phyloP scores from a whole-genome alignment of 1,284 basidiomycete genomes.

The Hemileia vastatrix region DNA sequence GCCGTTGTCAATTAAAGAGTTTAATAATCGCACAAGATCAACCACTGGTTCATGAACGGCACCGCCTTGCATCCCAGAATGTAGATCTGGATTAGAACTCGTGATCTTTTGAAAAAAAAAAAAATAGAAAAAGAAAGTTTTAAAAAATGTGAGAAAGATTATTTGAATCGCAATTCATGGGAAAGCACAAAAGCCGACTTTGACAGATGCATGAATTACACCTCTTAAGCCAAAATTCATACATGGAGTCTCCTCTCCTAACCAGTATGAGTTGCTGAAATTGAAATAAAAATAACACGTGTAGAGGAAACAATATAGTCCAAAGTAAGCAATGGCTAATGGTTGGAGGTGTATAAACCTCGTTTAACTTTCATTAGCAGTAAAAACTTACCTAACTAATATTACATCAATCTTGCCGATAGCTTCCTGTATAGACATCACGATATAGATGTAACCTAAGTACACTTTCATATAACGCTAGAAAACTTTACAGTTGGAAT shows the following conservation, averaged over 20 bases:
- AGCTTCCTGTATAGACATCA: slow-evolving; percentile 50
- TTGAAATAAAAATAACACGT: neutral
- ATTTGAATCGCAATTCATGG: neutral
- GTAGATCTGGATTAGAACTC: slow-evolving; percentile 57
- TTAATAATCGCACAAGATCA: slow-evolving; percentile 74
- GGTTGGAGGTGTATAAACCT: too few relatives aligned
- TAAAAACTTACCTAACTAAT: slow-evolving; percentile 49
- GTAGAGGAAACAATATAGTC: slow-evolving; percentile 18
- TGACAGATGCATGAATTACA: slow-evolving; percentile 71
- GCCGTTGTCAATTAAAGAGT: slow-evolving; percentile 55
- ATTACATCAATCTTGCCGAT: slow-evolving; percentile 80
- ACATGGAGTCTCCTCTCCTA: slow-evolving; percentile 85
- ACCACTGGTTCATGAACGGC: slow-evolving; percentile 77
- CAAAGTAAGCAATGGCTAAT: too few relatives aligned
- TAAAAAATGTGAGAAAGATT: neutral
- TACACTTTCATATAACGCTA: neutral
- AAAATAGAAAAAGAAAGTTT: neutral
- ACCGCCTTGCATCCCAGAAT: slow-evolving; percentile 89
- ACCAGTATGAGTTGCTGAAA: slow-evolving; percentile 84
- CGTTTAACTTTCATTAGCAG: neutral
- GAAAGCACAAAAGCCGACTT: slow-evolving; percentile 48
- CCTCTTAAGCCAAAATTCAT: slow-evolving; percentile 91
- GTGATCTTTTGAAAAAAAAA: slow-evolving; percentile 39
- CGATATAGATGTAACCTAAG: neutral
- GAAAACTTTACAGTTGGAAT: neutral